A percentile compares a stretch with the other conserved stretches of the same genome.
phyloP scores from a whole-genome alignment of 768 basidiomycete genomes.

The Xerocomellus dryophilus region DNA sequence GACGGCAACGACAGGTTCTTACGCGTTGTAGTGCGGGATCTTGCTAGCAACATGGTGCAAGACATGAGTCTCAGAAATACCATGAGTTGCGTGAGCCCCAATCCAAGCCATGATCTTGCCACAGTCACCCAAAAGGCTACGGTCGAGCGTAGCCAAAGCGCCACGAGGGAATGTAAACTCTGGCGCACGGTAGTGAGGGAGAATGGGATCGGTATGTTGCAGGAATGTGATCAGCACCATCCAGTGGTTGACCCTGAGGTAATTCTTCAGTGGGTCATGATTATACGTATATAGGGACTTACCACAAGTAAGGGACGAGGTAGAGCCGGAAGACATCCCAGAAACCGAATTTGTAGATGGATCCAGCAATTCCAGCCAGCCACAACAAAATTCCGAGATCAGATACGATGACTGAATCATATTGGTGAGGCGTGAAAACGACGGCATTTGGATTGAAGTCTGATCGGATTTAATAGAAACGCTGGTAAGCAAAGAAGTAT shows the following conservation, averaged over 20 bases:
- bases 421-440: conserved; percentile 83
- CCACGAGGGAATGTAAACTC: conserved; percentile 94
- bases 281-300: conserved; percentile 1
- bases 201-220: conserved; percentile 93
- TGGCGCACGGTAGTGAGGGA: conserved; percentile 88
- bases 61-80: conserved; percentile 93
- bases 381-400: conserved; percentile 79
- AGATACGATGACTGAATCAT: conserved; percentile 71
- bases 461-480: conserved; percentile 18
- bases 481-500: background rate
- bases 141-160: conserved; percentile 89
- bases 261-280: background rate
- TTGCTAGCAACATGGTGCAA: conserved; percentile 90
- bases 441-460: conserved; percentile 76
- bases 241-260: conserved; percentile 82
- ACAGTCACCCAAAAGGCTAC: conserved; percentile 71
- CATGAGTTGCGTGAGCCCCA: conserved; percentile 81
- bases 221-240: conserved; percentile 95
- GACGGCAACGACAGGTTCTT: conserved; percentile 16
- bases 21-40: conserved; percentile 93
- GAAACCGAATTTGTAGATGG: conserved; percentile 63
- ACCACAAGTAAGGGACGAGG: conserved; percentile 88
- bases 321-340: conserved; percentile 74
- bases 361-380: conserved; percentile 54
- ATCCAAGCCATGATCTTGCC: conserved; percentile 82